A percentile compares a stretch with the other conserved stretches of the same genome.
Evolutionary conservation across 225 moss, liverwort and hornwort species (phyloP).

Genomic region (Ulota crispa): DNA sequence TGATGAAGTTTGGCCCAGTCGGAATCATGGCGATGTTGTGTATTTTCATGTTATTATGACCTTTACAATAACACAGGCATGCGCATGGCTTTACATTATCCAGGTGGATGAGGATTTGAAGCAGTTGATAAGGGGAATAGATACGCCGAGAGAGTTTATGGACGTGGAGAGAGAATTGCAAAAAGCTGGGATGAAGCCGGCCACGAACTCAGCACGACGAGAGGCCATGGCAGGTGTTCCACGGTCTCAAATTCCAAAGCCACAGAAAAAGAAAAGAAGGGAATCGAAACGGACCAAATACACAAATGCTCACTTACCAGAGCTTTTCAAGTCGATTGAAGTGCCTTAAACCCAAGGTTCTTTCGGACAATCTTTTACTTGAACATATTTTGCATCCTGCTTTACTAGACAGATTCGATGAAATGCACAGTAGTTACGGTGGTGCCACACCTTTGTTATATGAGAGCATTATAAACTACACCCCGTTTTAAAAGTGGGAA

Average conservation of each 20-base stretch:
- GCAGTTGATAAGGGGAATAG: slow-evolving; percentile 75
- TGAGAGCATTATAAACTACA: too few relatives aligned
- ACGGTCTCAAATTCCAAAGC: slow-evolving; percentile 67
- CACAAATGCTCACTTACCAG: slow-evolving; percentile 90
- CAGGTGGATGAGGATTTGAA: slow-evolving; percentile 88
- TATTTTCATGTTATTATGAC: neutral
- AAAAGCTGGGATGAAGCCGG: slow-evolving; percentile 93
- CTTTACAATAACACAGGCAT: neutral
- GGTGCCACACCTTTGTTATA: too few relatives aligned
- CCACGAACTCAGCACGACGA: slow-evolving; percentile 78
- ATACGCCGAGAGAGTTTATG: slow-evolving; percentile 82
- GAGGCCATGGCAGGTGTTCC: slow-evolving; percentile 82
- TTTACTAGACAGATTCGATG: too few relatives aligned
- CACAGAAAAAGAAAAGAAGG: slow-evolving; percentile 82
- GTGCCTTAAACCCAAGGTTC: slow-evolving; percentile 36
- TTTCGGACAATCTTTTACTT: too few relatives aligned
- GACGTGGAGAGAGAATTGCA: slow-evolving; percentile 87
- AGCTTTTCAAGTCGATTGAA: slow-evolving; percentile 68
- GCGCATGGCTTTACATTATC: neutral
- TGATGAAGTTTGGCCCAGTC: neutral
- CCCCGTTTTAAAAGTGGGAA: too few relatives aligned
- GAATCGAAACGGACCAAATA: slow-evolving; percentile 92
- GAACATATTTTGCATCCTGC: too few relatives aligned
- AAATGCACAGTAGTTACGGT: too few relatives aligned
- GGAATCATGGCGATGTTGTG: neutral